Base-by-base conservation (phyloP, 495 filamentous ascomycete genomes). In the Neurospora discreta region DNA sequence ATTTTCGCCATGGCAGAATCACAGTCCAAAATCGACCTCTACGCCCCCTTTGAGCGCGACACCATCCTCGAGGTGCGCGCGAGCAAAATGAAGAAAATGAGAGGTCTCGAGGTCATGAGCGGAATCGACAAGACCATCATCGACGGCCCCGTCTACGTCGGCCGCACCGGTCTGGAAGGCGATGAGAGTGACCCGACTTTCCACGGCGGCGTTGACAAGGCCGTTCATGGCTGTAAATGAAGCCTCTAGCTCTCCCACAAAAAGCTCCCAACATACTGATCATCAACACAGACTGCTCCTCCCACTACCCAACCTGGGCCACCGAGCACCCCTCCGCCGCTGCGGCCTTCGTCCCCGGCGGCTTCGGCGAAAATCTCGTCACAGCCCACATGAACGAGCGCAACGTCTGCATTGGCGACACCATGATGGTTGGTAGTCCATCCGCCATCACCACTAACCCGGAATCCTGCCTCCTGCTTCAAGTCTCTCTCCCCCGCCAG, bases 331-430 rank as follows among this genome's bases (percentile, higher is more conserved):
- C 85, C 13, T 70, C 80, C 0, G 81, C 81, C 4, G 80, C 82
- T 3, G 58, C 79, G 0, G 75, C 74, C 15, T 89, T 89, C 72
- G 65, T 77, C 13, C 79, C 82, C 1, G 87, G 87, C 39, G 85
- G 80, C 3, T 89, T 89, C 73, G 87, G 87, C 26, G 87, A 89
- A 77, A 89, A 89, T 72, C 78, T 89, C 2, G 84, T 87, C 23
- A 80, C 78, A 11, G 73, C 76, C 33, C 78, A 73, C 46, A 79
- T 88, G 79, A 88, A 87, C 73, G 87, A 89, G 78, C 79, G 80
- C 33, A 88, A 87, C 75, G 79, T 89, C 6, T 88, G 87, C 74
- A 87, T 89, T 44, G 87, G 87, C 10, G 87, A 89, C 72, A 77
- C 84, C 40, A 74, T 85, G 13, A 75, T 81, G 3, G 82, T 89